phyloP scores from a whole-genome alignment of 257 asterid species.

The Solanum habrochaites region DNA sequence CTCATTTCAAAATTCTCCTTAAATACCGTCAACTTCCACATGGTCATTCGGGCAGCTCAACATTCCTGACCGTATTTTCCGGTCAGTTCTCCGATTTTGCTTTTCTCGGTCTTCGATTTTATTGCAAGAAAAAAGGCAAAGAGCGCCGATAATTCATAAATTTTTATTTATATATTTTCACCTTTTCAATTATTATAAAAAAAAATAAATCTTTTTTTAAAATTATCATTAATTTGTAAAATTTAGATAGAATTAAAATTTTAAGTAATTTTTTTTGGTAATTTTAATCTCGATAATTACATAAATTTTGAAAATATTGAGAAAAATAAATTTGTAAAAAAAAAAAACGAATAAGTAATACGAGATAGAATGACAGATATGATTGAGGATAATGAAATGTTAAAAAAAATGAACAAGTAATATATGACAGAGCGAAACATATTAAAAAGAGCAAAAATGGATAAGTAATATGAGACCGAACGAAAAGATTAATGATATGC shows the following conservation, averaged over 20 bases:
- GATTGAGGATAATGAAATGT: fast-evolving
- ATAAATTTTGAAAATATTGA: background rate
- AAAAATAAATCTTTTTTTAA: no score
- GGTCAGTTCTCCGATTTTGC: conserved; percentile 43
- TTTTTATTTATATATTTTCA: background rate
- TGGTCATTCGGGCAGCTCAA: conserved; percentile 10
- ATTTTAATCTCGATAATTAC: no score
- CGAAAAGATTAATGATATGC: no score
- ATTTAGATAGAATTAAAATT: background rate
- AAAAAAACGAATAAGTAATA: background rate
- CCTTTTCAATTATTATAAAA: background rate
- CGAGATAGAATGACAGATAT: background rate
- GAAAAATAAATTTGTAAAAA: background rate
- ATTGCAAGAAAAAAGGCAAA: conserved; percentile 20
- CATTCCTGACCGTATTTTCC: conserved; percentile 35
- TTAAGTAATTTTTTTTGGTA: background rate
- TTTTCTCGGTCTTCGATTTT: conserved; percentile 46
- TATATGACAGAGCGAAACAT: background rate
- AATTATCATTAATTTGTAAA: no score
- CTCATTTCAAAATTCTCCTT: conserved; percentile 1
- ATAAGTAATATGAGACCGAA: background rate
- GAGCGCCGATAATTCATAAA: conserved; percentile 30
- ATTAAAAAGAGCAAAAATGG: background rate
- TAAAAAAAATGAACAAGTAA: background rate
- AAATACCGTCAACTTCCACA: background rate